phyloP scores from a whole-genome alignment of 2,329 filamentous ascomycete genomes.

The Microcyclospora tardicrescens region DNA sequence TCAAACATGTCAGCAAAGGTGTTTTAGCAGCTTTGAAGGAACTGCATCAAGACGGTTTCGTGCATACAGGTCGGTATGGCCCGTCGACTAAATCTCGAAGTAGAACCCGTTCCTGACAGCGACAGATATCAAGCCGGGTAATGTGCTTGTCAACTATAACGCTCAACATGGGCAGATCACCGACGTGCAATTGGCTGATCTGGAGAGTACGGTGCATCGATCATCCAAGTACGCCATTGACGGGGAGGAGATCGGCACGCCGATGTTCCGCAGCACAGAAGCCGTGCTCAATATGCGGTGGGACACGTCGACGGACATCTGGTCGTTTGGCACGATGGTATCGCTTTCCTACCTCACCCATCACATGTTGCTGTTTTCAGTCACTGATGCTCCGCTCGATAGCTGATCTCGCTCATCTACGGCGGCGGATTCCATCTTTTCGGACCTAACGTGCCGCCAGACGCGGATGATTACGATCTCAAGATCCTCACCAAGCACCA shows the following conservation, averaged over 20 bases:
- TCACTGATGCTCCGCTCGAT: too few relatives aligned
- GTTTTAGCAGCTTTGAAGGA: constrained; percentile 14
- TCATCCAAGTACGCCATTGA: constrained; percentile 12
- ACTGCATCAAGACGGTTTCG: constrained; percentile 16
- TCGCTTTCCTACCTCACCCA: too few relatives aligned
- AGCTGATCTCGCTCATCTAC: constrained; percentile 19
- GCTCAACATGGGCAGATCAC: constrained; percentile 14
- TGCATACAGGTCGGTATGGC: constrained; percentile 18
- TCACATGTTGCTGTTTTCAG: neutral
- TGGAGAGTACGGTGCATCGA: neutral
- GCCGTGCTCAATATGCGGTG: constrained; percentile 20
- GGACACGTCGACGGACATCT: constrained; percentile 27
- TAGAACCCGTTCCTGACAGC: too few relatives aligned
- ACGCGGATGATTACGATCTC: constrained; percentile 14
- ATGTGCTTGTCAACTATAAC: constrained; percentile 25
- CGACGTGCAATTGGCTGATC: constrained; percentile 21
- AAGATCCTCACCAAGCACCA: constrained; percentile 15
- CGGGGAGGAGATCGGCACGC: constrained; percentile 20
- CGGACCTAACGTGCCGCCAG: constrained; percentile 6
- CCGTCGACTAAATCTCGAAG: too few relatives aligned
- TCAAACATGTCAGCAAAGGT: constrained; percentile 7
- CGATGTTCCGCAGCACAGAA: constrained; percentile 27
- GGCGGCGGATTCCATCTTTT: constrained; percentile 16
- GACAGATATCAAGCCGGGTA: constrained; percentile 23
- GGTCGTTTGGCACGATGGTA: constrained; percentile 27